A percentile compares a stretch with the other conserved stretches of the same genome.
phyloP scores from a whole-genome alignment of 345 rosid species.

The Euclidium syriacum region DNA sequence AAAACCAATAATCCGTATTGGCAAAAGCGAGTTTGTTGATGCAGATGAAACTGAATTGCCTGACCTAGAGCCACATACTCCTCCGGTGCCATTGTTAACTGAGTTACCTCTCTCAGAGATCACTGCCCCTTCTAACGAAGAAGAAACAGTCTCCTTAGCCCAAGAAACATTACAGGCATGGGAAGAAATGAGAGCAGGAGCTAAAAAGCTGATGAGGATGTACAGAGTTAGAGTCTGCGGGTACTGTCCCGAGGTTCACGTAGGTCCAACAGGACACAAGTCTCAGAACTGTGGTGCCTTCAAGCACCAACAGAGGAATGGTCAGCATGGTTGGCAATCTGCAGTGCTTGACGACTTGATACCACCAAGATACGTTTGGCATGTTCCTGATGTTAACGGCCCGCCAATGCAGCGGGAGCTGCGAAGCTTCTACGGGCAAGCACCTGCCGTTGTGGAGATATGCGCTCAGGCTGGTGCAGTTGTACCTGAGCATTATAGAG shows the following conservation, averaged over 20 bases:
- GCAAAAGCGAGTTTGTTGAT: slow-evolving; percentile 73
- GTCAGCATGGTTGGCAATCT: slow-evolving; percentile 95
- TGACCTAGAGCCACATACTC: slow-evolving; percentile 57
- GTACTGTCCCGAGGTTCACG: slow-evolving; percentile 93
- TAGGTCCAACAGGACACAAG: slow-evolving; percentile 86
- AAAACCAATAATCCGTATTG: slow-evolving; percentile 76
- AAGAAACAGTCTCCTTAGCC: slow-evolving; percentile 52
- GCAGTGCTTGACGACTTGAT: slow-evolving; percentile 84
- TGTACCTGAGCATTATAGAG: slow-evolving; percentile 67
- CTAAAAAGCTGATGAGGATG: slow-evolving; percentile 78
- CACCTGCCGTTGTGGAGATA: slow-evolving; percentile 87
- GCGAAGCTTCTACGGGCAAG: slow-evolving; percentile 74
- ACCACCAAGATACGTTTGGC: slow-evolving; percentile 95
- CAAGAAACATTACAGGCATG: slow-evolving; percentile 78
- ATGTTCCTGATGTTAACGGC: slow-evolving; percentile 71
- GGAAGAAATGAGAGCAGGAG: slow-evolving; percentile 76
- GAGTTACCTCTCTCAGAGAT: slow-evolving; percentile 56
- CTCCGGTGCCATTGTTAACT: slow-evolving; percentile 44
- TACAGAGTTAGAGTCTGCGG: slow-evolving; percentile 91
- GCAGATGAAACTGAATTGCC: slow-evolving; percentile 89
- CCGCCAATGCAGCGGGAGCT: slow-evolving; percentile 67
- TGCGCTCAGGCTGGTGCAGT: slow-evolving; percentile 79
- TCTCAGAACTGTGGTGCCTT: slow-evolving; percentile 90
- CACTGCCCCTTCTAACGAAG: slow-evolving; percentile 47
- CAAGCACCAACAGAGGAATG: slow-evolving; percentile 95